These are phyloP conservation scores for Apiotrichum laibachii DNA, from an alignment of 1,284 basidiomycete genomes.

Conservation along the genomic window DNA sequence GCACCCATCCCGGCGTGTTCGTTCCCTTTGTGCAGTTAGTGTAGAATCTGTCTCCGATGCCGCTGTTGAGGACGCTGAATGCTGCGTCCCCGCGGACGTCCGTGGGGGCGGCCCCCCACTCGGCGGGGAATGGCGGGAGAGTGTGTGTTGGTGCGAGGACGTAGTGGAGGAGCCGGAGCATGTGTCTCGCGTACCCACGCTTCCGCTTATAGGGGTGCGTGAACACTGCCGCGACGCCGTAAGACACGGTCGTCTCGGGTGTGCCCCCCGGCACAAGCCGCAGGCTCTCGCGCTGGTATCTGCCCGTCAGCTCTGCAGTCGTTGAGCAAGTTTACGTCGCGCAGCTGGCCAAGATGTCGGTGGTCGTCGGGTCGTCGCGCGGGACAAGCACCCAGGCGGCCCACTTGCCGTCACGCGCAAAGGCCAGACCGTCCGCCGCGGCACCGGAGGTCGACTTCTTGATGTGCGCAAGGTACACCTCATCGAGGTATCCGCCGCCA, in stretches of 20 bases:
- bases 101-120: constrained; percentile 23
- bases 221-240: constrained; percentile 36
- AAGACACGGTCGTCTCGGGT: constrained; percentile 7
- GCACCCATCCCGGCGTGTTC: not conserved
- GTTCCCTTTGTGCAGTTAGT: constrained; percentile 16
- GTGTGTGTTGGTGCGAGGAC: constrained; percentile 8
- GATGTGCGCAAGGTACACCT: no score
- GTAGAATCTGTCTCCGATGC: constrained; percentile 34
- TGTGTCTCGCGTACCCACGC: constrained; percentile 32
- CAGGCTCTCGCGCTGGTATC: not conserved
- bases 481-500: no score
- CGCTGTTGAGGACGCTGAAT: constrained; percentile 32
- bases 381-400: constrained; percentile 27
- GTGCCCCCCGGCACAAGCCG: constrained; percentile 28
- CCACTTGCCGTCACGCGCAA: no score
- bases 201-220: constrained; percentile 28
- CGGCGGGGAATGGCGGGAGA: constrained; percentile 21
- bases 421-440: no score
- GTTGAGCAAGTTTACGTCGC: constrained; percentile 21
- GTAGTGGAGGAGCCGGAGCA: constrained; percentile 34
- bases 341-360: constrained; percentile 31
- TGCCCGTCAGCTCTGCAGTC: no score
- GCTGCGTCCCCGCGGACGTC: constrained; percentile 3
- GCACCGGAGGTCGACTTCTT: no score
- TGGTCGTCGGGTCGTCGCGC: constrained; percentile 21